Percentiles rank a stretch among this genome's conserved stretches.
Conservation (phyloP, 2,329 filamentous ascomycete species). For the Stemphylium vesicarium region DNA sequence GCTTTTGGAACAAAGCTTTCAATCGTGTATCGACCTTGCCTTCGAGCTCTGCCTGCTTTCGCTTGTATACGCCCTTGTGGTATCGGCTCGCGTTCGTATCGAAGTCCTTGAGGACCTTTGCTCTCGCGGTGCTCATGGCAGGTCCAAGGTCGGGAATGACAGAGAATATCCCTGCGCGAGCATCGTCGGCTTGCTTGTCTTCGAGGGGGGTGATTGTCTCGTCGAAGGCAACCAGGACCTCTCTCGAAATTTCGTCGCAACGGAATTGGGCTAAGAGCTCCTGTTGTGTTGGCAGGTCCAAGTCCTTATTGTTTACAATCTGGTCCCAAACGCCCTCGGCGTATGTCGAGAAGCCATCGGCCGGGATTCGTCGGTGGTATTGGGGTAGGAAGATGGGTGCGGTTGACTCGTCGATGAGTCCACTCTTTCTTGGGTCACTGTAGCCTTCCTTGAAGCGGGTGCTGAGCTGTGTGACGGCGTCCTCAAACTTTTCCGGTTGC, state of each 20-base stretch:
- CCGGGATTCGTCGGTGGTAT: conserved; percentile 94
- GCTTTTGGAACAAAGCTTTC: conserved; percentile 86
- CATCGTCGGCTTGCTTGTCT: conserved; percentile 78
- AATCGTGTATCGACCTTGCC: conserved; percentile 85
- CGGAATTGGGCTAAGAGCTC: conserved; percentile 96
- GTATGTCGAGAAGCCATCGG: conserved; percentile 95
- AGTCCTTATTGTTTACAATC: conserved; percentile 97
- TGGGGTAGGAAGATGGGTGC: conserved; percentile 88
- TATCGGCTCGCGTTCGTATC: conserved; percentile 91
- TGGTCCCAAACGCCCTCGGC: conserved; percentile 97
- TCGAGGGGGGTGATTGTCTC: conserved; percentile 81
- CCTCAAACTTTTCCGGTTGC: conserved; percentile 87
- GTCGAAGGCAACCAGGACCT: conserved; percentile 86
- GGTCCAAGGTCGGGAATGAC: conserved; percentile 78
- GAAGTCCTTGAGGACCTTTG: conserved; percentile 80
- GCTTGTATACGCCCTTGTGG: conserved; percentile 91
- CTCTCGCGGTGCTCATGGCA: conserved; percentile 73
- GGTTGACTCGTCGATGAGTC: conserved; percentile 71
- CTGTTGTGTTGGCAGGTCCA: conserved; percentile 95
- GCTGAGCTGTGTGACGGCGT: conserved; percentile 80
- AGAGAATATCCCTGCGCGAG: conserved; percentile 72
- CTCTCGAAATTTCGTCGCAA: conserved; percentile 93
- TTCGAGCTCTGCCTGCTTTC: conserved; percentile 85
- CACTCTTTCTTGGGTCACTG: conserved; percentile 68
- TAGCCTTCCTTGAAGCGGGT: conserved; percentile 83